Evolutionary conservation across 1,139 yeast species (phyloP).

Genomic region (Geotrichum cucujoidarum): DNA sequence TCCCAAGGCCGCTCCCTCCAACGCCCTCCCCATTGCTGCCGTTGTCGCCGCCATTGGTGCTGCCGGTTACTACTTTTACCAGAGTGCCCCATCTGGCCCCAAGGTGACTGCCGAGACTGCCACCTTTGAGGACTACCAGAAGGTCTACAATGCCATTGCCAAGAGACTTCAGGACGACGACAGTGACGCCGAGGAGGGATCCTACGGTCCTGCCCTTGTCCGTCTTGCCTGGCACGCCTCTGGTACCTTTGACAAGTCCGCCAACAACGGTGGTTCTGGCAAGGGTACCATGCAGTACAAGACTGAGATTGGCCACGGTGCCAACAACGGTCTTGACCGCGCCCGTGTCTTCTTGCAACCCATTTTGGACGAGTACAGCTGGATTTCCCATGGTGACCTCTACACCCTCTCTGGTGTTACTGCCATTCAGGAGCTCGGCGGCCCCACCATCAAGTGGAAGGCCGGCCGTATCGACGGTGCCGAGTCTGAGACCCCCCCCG

Average conservation of each 20-base stretch:
- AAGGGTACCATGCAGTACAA: constrained; percentile 77
- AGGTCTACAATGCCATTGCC: constrained; percentile 78
- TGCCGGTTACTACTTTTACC: constrained; percentile 18
- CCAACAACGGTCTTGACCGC: constrained; percentile 65
- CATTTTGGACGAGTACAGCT: constrained; percentile 58
- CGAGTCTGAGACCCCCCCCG: constrained; percentile 51
- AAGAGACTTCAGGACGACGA: constrained; percentile 64
- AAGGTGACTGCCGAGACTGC: constrained; percentile 31
- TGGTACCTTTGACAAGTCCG: constrained; percentile 60
- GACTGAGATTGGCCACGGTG: constrained; percentile 64
- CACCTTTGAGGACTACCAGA: constrained; percentile 56
- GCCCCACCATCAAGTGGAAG: constrained; percentile 85
- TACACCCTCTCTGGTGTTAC: constrained; percentile 84
- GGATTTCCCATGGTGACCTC: constrained; percentile 82
- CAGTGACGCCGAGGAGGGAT: constrained; percentile 64
- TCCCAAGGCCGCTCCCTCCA: constrained; percentile 14
- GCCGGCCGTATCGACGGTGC: constrained; percentile 64
- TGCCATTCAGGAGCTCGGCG: constrained; percentile 80
- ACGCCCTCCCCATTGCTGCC: constrained; percentile 15
- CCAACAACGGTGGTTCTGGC: constrained; percentile 69
- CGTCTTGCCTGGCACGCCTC: constrained; percentile 75
- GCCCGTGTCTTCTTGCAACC: constrained; percentile 64
- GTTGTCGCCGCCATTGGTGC: constrained; percentile 18
- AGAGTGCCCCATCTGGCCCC: constrained; percentile 29
- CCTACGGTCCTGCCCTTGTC: constrained; percentile 61